Evolutionary conservation across 352 stramenopile genomes (phyloP), one percentile per base, ranked within the genome.

Genomic region (Phytopythium helicoides): DNA sequence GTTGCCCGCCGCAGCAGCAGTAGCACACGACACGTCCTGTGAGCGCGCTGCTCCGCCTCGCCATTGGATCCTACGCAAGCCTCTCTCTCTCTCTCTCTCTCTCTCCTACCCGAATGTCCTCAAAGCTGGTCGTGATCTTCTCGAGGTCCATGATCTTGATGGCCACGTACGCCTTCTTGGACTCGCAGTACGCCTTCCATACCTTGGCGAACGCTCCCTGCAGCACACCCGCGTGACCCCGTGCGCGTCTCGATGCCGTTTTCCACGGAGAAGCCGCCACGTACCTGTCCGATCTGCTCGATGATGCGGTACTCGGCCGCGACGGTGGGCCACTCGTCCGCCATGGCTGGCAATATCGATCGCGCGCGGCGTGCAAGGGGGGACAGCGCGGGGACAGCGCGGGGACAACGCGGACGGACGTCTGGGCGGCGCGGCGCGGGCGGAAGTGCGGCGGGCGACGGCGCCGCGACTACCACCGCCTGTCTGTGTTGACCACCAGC

Each of bases 121-220:
- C 85, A 68, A 95, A 95, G 71, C 82, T 98, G 19, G 94, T 97
- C 44, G 96, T 98, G 57, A 99, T 97, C 71, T 99, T 98, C 72
- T 99, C 97, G 28, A 99, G 79, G 73, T 99, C 97, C 81, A 99
- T 97, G 57, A 99, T 97, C 73, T 99, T 99, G 58, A 99, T 98
- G 35, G 97, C 96, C 56, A 97, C 86, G 57, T 94, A 74, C 47
- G 73, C 76, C 58, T 92, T 86, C 67, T 96, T 97, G 28, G 87
- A 65, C 54, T 64, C 67, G 54, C 90, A 98, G 64, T 89, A 91
- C 14, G 96, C 97, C 66, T 96, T 97, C 88, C 94, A 99, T 21
- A 99, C 97, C 54, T 98, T 98, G 22, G 97, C 97, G 66, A 99
- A 99, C 16, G 97, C 96, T 18, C 97, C 97, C 75, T 98, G 26